Percentiles rank a stretch among this genome's conserved stretches.
These are phyloP conservation scores for Amauroascus verrucosus DNA, from an alignment of 2,329 filamentous ascomycete species.

Conservation along the genomic window DNA sequence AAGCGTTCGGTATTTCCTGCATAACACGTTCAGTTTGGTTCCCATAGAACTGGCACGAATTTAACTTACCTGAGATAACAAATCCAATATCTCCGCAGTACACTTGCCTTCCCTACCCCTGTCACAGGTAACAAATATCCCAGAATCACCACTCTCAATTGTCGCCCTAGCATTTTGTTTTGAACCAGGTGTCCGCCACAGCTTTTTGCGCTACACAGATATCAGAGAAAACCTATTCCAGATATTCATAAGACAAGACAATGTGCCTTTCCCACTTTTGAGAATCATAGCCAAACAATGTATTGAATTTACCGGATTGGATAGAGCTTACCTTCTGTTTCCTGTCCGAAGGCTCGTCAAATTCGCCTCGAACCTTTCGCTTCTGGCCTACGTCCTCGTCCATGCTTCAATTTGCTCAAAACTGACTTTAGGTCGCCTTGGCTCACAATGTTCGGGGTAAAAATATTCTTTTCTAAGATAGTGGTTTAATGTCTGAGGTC, in stretches of 20 bases:
- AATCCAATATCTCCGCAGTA: slow-evolving; percentile 46
- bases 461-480: no score
- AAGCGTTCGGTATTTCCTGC: slow-evolving; percentile 11
- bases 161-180: slow-evolving; percentile 13
- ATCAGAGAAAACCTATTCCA: slow-evolving; percentile 6
- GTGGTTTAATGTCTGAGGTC: no score
- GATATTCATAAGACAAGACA: background rate
- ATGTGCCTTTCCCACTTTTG: background rate
- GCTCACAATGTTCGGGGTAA: background rate
- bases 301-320: background rate
- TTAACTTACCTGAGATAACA: slow-evolving; percentile 44
- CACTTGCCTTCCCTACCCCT: slow-evolving; percentile 53
- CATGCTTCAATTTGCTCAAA: background rate
- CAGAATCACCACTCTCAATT: slow-evolving; percentile 45
- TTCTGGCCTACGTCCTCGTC: slow-evolving; percentile 16
- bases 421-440: background rate
- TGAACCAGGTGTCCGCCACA: slow-evolving; percentile 23
- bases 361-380: slow-evolving; percentile 24
- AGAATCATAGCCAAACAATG: background rate
- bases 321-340: slow-evolving; percentile 26
- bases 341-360: slow-evolving; percentile 23
- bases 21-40: slow-evolving; percentile 4
- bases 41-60: background rate
- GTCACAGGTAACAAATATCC: slow-evolving; percentile 54
- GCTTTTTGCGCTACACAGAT: slow-evolving; percentile 16